Percentiles rank a stretch among this genome's conserved stretches.
Conservation (phyloP, 2,329 filamentous ascomycete species). For the Diaporthe sp. region DNA sequence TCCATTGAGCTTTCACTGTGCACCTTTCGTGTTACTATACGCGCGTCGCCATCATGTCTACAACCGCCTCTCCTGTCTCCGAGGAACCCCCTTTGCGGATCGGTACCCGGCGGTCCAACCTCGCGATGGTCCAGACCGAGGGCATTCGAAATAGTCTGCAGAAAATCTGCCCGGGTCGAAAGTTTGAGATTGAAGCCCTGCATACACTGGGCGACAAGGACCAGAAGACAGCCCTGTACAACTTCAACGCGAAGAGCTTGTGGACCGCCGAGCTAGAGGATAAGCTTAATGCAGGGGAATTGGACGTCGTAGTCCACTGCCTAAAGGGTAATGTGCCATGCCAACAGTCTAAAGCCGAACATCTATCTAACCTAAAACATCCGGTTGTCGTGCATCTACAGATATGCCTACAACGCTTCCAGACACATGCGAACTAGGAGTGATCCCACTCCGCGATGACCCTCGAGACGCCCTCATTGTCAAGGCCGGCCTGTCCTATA, state of each 20-base stretch:
- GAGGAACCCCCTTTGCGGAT: slow-evolving; percentile 4
- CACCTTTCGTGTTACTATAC: too few species aligned
- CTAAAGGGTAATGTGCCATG: not conserved
- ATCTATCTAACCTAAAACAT: too few species aligned
- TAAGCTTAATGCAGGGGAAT: not conserved
- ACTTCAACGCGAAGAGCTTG: slow-evolving; percentile 11
- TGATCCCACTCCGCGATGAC: not conserved
- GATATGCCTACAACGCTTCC: slow-evolving; percentile 19
- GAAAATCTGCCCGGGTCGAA: slow-evolving; percentile 4
- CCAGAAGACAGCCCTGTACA: slow-evolving; percentile 10
- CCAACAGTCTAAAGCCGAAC: not conserved
- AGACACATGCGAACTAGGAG: not conserved
- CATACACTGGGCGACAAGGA: slow-evolving; percentile 21
- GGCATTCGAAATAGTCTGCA: slow-evolving; percentile 1
- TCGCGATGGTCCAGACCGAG: slow-evolving; percentile 22
- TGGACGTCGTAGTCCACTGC: slow-evolving; percentile 3
- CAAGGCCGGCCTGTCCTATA: slow-evolving; percentile 9
- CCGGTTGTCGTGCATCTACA: not conserved
- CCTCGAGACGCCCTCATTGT: slow-evolving; percentile 14
- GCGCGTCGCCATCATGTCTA: too few species aligned
- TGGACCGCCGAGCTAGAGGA: slow-evolving; percentile 16
- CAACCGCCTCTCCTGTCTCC: too few species aligned
- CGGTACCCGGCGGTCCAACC: not conserved
- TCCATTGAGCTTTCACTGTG: too few species aligned
- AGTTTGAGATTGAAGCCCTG: slow-evolving; percentile 14